Evolutionary conservation across 331 rosid genomes (phyloP).

Genomic region (Stylosanthes scabra): DNA sequence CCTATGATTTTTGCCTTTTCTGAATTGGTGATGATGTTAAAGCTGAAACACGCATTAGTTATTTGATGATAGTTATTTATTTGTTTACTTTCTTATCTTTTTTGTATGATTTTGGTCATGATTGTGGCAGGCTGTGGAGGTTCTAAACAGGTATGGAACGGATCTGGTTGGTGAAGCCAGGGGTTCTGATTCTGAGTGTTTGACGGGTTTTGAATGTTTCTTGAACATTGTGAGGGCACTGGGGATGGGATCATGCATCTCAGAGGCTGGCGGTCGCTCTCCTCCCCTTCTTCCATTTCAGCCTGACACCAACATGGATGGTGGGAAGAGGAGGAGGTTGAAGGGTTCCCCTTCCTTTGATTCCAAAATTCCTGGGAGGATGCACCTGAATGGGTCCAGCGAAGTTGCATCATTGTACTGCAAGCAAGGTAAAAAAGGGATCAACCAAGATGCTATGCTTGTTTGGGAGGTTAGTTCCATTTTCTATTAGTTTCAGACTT

Average conservation of each 20-base stretch:
- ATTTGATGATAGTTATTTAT: not conserved
- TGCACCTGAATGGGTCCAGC: constrained; percentile 65
- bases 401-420: constrained; percentile 67
- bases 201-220: constrained; percentile 82
- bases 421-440: constrained; percentile 81
- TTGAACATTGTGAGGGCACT: constrained; percentile 84
- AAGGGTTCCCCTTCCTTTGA: constrained; percentile 50
- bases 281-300: constrained; percentile 44
- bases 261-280: constrained; percentile 39
- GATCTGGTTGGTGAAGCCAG: constrained; percentile 64
- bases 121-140: constrained; percentile 46
- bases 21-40: not conserved
- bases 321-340: constrained; percentile 53
- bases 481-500: not conserved
- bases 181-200: constrained; percentile 65
- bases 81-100: too few species aligned
- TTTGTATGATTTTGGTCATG: not conserved
- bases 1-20: not conserved
- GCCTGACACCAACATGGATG: constrained; percentile 44
- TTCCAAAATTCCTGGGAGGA: constrained; percentile 61
- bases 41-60: not conserved
- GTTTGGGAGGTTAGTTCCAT: constrained; percentile 77
- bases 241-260: constrained; percentile 92
- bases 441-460: constrained; percentile 93
- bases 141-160: constrained; percentile 53